Evolutionary conservation across 2,329 filamentous ascomycete genomes (phyloP), one percentile per base, ranked within the genome.

Genomic region (Penicillium thymicola): DNA sequence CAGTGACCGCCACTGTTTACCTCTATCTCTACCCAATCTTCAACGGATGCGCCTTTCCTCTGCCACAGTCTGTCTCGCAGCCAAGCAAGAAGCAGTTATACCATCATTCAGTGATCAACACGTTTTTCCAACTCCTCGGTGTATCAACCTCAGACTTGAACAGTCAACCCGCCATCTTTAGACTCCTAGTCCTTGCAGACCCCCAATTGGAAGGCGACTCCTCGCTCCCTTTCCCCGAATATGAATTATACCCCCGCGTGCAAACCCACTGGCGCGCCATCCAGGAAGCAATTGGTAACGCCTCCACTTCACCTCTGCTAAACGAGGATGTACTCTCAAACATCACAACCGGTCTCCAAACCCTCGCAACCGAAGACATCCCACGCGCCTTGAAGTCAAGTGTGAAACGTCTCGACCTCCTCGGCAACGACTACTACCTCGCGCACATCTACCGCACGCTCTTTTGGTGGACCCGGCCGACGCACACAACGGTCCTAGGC

Each of bases 381-480:
- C 86, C 85, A 7, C 82, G 84, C 63, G 80, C 86, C 18, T 64
- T 92, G 48, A 80, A 86, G 63, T 87, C 86, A 1, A 78, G 82
- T 49, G 84, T 90, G 62, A 99, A 99, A 77, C 82, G 84, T 18
- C 73, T 99, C 64, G 94, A 99, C 73, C 83, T 97, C 2, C 84
- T 92, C 67, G 94, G 94, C 4, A 99, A 99, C 74, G 94, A 99
- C 75, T 90, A 86, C 69, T 99, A 97, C 74, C 83, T 99, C 32
- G 90, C 89, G 21, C 94, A 99, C 72, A 92, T 97, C 57, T 97
- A 95, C 75, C 84, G 90, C 16, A 89, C 86, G 0, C 75, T 96
- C 48, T 82, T 84, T 63, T 96, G 92, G 90, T 95, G 89, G 88
- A 84, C 89, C 0, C 77, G 80, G 16, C 94, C 94, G 9, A 95